Conservation (phyloP, 2,329 filamentous ascomycete genomes). For the Cryphonectria naterciae region DNA sequence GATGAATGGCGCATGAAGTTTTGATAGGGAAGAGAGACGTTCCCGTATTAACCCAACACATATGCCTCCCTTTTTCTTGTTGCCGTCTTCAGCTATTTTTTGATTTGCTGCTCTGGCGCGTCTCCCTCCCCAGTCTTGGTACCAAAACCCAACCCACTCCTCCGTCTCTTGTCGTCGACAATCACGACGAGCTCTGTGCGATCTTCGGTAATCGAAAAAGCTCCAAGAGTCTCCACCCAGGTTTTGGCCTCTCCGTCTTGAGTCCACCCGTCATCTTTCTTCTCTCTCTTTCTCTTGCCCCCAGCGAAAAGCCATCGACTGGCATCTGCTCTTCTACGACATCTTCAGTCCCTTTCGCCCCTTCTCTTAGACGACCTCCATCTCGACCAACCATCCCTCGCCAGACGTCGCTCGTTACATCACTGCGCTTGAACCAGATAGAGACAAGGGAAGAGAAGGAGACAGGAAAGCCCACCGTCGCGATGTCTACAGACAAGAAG, state of each 20-base stretch:
- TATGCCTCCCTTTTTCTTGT: neutral
- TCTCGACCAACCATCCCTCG: neutral
- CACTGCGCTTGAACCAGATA: neutral
- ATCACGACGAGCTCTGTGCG: neutral
- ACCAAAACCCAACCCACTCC: neutral
- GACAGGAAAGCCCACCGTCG: slow-evolving; percentile 34
- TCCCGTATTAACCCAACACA: slow-evolving; percentile 6
- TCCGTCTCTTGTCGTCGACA: neutral
- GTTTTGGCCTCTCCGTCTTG: neutral
- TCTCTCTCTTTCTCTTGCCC: neutral
- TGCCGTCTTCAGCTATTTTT: neutral
- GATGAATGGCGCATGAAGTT: neutral
- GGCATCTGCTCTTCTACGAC: slow-evolving; percentile 13
- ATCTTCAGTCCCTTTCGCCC: neutral
- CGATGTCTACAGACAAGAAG: slow-evolving; percentile 82
- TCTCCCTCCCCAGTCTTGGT: neutral
- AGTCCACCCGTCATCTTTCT: neutral
- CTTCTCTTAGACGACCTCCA: neutral
- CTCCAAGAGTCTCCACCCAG: neutral
- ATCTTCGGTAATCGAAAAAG: neutral
- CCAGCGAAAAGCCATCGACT: slow-evolving; percentile 1
- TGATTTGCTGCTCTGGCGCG: neutral
- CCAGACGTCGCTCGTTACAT: slow-evolving; percentile 11
- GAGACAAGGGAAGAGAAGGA: slow-evolving; percentile 7
- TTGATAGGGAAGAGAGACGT: slow-evolving; percentile 9